phyloP scores from a whole-genome alignment of 225 moss, liverwort and hornwort species.

The Pseudisothecium myosuroides region DNA sequence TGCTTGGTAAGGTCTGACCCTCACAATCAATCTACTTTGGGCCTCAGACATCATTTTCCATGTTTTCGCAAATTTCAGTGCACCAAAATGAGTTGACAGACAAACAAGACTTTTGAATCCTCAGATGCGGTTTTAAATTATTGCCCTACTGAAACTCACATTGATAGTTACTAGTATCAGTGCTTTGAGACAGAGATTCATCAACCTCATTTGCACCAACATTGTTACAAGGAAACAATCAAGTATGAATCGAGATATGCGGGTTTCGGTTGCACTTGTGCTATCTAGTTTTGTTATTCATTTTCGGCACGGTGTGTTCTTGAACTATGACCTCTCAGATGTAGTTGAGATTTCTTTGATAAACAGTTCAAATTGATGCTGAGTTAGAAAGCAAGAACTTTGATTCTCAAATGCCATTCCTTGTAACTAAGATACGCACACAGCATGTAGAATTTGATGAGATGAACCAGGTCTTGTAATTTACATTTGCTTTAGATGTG shows the following conservation, averaged over 20 bases:
- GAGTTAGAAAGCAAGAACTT: too few species aligned
- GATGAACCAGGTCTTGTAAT: too few species aligned
- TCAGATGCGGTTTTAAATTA: neutral
- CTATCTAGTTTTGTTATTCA: neutral
- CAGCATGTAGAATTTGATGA: too few species aligned
- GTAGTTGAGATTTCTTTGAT: neutral
- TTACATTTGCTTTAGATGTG: too few species aligned
- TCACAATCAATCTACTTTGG: neutral
- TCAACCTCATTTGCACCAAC: neutral
- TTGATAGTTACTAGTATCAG: neutral
- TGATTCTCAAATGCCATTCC: neutral
- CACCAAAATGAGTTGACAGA: neutral
- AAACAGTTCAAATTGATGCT: neutral
- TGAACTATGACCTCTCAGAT: neutral
- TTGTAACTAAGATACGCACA: too few species aligned
- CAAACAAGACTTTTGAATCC: too few species aligned
- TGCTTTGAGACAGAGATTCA: neutral
- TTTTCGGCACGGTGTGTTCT: neutral
- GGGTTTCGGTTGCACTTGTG: neutral
- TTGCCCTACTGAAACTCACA: too few species aligned
- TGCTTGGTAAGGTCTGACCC: constrained; percentile 16
- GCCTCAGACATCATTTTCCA: neutral
- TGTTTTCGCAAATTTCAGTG: too few species aligned
- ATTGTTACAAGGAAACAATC: neutral
- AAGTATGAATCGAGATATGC: neutral